Conservation (phyloP, 768 basidiomycete genomes). For the Piloderma croceum region DNA sequence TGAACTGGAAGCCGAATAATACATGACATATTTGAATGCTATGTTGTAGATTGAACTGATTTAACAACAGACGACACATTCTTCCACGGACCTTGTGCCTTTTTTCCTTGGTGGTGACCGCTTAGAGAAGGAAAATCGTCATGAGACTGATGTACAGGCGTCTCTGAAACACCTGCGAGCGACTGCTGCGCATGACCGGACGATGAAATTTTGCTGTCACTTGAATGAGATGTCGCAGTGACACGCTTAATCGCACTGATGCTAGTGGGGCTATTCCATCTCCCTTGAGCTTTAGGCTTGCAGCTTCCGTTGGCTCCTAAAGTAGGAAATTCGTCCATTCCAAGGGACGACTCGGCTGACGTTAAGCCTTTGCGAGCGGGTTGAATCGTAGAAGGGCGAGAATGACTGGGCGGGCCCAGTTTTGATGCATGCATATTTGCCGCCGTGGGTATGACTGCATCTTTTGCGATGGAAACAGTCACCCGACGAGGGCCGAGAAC, state of each 20-base stretch:
- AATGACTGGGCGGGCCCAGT: neutral
- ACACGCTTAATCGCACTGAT: too few relatives aligned
- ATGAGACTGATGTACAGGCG: neutral
- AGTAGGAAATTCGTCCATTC: too few relatives aligned
- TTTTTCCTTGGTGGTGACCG: neutral
- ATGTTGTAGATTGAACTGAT: neutral
- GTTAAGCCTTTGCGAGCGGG: too few relatives aligned
- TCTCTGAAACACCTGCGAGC: neutral
- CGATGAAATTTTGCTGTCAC: too few relatives aligned
- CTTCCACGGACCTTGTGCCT: neutral
- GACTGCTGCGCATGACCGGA: too few relatives aligned
- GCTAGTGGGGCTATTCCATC: too few relatives aligned
- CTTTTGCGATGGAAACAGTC: neutral
- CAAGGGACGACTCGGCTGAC: too few relatives aligned
- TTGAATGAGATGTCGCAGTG: too few relatives aligned
- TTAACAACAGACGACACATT: neutral
- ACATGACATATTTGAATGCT: neutral
- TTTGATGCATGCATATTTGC: neutral
- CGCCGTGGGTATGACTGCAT: neutral
- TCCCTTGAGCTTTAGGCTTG: too few relatives aligned
- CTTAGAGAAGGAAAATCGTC: neutral
- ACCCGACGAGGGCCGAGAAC: conserved; percentile 3
- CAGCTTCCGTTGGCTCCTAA: too few relatives aligned
- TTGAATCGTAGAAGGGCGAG: too few relatives aligned
- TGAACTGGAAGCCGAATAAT: neutral